Base-by-base conservation (phyloP, 345 rosid genomes). In the Erodium maritimum region DNA sequence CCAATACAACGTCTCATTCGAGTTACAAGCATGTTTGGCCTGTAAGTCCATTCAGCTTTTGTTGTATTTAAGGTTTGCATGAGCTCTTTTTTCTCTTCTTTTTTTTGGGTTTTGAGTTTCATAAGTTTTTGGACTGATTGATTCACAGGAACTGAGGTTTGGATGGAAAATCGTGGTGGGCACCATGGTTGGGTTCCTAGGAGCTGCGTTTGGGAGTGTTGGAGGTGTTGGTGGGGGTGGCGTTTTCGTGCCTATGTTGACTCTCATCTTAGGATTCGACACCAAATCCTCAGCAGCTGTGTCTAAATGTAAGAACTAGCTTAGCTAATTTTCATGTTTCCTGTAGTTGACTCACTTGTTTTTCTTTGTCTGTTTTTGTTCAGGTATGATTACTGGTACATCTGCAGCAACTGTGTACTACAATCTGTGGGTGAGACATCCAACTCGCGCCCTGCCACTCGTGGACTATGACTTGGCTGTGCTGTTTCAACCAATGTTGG, bases 191-290 rank as follows among this genome's bases (percentile, higher is more conserved):
- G 93, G 95, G 61, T 87, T 90, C 85, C 73, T 81, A 23, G 97
- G 93, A 25, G 97, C 97, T 17, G 90, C 95, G 4, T 87, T 79
- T 64, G 95, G 97, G 56, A 90, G 97, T 29, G 97, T 84, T 18
- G 93, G 93, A 17, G 93, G 93, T 59, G 86, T 80, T 53, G 93
- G 93, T 62, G 88, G 93, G 4, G 93, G 85, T 62, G 93, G 93
- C n/a, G 80, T 37, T 37, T 37, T 37, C 14, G 46, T 37, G 4
- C 46, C 95, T 1, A 87, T 90, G 97, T 88, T 90, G 60, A 79
- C 69, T 70, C 72, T 90, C 50, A 79, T 90, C 58, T 69, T 90
- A 65, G 95, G 97, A 53, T 90, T 84, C 65, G 95, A 84, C 73
- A 66, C 95, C 2, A 90, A 90, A 74, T 87, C 93, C n/a, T 66